A percentile compares a stretch with the other conserved stretches of the same genome.
These are phyloP conservation scores for Aspergillus alliaceus DNA, from an alignment of 2,329 filamentous ascomycete species.

Conservation along the genomic window DNA sequence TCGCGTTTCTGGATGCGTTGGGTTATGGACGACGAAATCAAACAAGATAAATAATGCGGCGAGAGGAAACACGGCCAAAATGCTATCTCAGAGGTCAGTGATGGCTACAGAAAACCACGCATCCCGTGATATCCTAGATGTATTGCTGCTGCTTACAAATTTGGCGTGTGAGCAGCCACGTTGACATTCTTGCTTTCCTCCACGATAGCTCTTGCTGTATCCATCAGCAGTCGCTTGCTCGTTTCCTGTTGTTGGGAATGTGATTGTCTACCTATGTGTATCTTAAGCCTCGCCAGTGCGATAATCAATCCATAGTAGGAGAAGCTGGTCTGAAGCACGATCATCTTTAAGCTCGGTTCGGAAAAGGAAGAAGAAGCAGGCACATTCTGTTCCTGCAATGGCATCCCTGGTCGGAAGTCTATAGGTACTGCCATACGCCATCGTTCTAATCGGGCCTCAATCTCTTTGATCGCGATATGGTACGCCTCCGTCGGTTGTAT, in stretches of 20 bases:
- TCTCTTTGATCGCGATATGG: slow-evolving; percentile 21
- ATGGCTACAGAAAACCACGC: slow-evolving; percentile 9
- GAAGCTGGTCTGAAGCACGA: slow-evolving; percentile 29
- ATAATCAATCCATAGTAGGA: slow-evolving; percentile 34
- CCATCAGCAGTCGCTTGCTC: slow-evolving; percentile 23
- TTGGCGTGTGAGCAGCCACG: no score
- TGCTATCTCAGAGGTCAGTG: slow-evolving; percentile 10
- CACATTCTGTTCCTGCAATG: slow-evolving; percentile 15
- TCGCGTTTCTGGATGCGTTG: slow-evolving; percentile 33
- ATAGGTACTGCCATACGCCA: slow-evolving; percentile 33
- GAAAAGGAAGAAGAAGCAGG: no score
- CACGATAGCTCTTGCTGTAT: slow-evolving; percentile 33
- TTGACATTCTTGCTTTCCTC: no score
- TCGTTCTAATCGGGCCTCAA: slow-evolving; percentile 27
- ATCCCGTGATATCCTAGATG: slow-evolving; percentile 28
- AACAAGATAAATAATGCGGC: slow-evolving; percentile 44
- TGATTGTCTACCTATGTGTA: slow-evolving; percentile 21
- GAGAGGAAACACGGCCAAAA: slow-evolving; percentile 39
- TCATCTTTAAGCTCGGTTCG: slow-evolving; percentile 17
- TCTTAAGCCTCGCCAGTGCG: slow-evolving; percentile 29
- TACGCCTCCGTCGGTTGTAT: slow-evolving; percentile 15
- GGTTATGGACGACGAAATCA: slow-evolving; percentile 43
- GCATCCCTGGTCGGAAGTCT: slow-evolving; percentile 30
- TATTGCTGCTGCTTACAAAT: slow-evolving; percentile 32
- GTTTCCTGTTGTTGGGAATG: slow-evolving; percentile 17